Percentiles rank a stretch among this genome's conserved stretches.
These are phyloP conservation scores for Lentinus polychrous DNA, from an alignment of 1,284 basidiomycete species.

Conservation along the genomic window DNA sequence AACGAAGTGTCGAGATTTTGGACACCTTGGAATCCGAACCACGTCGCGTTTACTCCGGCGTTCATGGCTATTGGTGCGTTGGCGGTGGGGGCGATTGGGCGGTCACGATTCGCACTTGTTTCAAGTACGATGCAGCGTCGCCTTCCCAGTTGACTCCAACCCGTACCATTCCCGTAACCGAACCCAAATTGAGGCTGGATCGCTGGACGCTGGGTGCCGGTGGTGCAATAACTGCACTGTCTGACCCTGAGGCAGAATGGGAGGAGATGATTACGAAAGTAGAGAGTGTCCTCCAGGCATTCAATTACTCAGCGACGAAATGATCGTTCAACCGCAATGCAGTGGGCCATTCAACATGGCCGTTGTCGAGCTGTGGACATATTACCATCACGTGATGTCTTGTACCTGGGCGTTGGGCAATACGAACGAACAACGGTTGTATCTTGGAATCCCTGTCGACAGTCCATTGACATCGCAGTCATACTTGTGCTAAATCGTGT, in stretches of 20 bases:
- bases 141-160: neutral
- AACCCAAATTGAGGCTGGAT: constrained; percentile 28
- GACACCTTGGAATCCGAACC: constrained; percentile 71
- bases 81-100: constrained; percentile 90
- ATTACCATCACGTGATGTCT: too few relatives aligned
- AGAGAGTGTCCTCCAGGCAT: constrained; percentile 61
- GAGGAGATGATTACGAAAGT: constrained; percentile 89
- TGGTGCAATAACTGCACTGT: constrained; percentile 93
- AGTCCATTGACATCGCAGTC: too few relatives aligned
- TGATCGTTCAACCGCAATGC: too few relatives aligned
- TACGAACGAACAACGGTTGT: too few relatives aligned
- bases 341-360: too few relatives aligned
- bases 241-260: constrained; percentile 85
- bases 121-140: constrained; percentile 45
- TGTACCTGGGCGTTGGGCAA: too few relatives aligned
- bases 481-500: too few relatives aligned
- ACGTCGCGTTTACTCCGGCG: constrained; percentile 88
- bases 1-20: constrained; percentile 87
- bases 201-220: constrained; percentile 84
- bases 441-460: too few relatives aligned
- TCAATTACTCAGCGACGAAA: too few relatives aligned
- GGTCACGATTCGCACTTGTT: constrained; percentile 93
- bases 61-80: constrained; percentile 89
- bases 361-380: too few relatives aligned
- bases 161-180: neutral